These are phyloP conservation scores for Biscogniauxia marginata DNA, from an alignment of 2,329 filamentous ascomycete genomes.

Conservation along the genomic window DNA sequence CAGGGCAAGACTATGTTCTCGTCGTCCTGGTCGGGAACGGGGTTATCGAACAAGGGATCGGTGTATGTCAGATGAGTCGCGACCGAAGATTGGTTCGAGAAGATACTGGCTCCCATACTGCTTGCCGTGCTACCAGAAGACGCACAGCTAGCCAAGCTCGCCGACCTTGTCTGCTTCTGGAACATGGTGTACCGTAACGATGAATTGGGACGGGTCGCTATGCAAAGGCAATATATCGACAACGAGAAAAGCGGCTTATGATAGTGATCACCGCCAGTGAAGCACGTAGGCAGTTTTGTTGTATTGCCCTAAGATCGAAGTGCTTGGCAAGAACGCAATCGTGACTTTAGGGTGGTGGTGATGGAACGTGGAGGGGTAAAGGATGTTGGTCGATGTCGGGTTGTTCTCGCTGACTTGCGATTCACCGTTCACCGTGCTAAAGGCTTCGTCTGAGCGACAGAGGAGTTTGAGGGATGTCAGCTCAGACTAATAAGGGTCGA, in stretches of 20 bases:
- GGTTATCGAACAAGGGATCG: background rate
- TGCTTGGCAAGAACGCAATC: background rate
- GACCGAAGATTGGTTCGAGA: background rate
- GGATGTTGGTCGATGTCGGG: background rate
- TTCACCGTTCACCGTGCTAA: background rate
- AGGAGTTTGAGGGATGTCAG: background rate
- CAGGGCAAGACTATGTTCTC: constrained; percentile 37
- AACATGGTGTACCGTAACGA: background rate
- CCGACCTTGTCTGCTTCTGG: background rate
- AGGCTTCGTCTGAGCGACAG: background rate
- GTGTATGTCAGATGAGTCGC: background rate
- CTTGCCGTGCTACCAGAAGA: background rate
- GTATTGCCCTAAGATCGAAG: background rate
- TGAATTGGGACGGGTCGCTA: background rate
- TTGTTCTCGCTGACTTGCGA: background rate
- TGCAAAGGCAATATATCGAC: background rate
- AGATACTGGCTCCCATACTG: background rate
- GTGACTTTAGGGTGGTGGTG: background rate
- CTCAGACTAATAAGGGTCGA: background rate
- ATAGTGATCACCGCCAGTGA: background rate
- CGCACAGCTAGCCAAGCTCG: background rate
- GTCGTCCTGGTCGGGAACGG: background rate
- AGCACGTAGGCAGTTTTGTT: background rate
- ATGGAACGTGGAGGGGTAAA: background rate
- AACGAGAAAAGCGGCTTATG: background rate